These are phyloP conservation scores for Macadamia tetraphylla DNA, from an alignment of 164 flowering plant genomes.

Conservation along the genomic window DNA sequence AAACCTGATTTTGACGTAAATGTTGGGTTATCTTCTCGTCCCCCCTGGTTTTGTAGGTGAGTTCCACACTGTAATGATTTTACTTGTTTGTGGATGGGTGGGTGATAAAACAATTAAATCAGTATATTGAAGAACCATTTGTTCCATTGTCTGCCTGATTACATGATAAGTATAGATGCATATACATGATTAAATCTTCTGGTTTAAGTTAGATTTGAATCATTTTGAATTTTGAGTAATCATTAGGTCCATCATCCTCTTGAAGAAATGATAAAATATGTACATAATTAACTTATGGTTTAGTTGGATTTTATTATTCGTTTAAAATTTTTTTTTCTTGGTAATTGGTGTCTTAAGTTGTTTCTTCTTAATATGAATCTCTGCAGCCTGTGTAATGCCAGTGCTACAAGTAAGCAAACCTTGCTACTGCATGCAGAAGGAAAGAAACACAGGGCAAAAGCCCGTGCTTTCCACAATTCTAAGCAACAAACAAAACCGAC, in stretches of 20 bases:
- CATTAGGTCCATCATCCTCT: neutral
- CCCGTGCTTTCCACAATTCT: slow-evolving; percentile 73
- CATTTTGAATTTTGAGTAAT: no score
- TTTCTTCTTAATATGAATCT: neutral
- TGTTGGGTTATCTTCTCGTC: slow-evolving; percentile 79
- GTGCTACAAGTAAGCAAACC: slow-evolving; percentile 76
- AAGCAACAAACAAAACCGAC: slow-evolving; percentile 42
- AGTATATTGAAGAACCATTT: neutral
- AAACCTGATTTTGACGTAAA: slow-evolving; percentile 69
- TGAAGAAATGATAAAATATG: no score
- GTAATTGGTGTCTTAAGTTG: slow-evolving; percentile 3
- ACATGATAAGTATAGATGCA: neutral
- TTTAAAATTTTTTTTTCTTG: neutral
- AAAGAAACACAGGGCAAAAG: slow-evolving; percentile 87
- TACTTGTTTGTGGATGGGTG: no score
- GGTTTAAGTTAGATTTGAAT: no score
- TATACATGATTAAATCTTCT: no score
- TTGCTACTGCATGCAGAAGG: slow-evolving; percentile 91
- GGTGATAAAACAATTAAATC: neutral
- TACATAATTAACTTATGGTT: no score
- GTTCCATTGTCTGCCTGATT: neutral
- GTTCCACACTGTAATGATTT: slow-evolving; percentile 3
- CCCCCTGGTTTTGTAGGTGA: slow-evolving; percentile 97
- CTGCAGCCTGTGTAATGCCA: slow-evolving; percentile 82
- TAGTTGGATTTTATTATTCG: no score